phyloP scores from a whole-genome alignment of 2,329 filamentous ascomycete genomes.

The Aspergillus sp. region DNA sequence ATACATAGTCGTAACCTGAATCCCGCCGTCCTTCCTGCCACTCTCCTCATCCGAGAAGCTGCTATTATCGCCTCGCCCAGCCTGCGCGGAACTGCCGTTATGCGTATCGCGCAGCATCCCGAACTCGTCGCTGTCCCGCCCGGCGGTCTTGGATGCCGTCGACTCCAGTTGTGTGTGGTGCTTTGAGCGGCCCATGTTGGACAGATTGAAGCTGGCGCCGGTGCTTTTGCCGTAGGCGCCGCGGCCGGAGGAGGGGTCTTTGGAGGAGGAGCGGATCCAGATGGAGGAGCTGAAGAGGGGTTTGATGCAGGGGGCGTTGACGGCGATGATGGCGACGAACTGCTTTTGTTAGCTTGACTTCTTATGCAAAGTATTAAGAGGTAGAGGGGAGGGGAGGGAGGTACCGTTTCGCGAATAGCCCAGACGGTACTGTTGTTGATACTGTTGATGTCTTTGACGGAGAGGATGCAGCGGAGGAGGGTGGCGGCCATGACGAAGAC shows the following conservation, averaged over 20 bases:
- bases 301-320: slow-evolving; percentile 45
- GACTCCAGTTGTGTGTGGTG: slow-evolving; percentile 4
- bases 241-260: slow-evolving; percentile 3
- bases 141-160: background rate
- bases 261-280: slow-evolving; percentile 17
- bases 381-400: background rate
- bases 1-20: slow-evolving; percentile 23
- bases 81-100: background rate
- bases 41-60: slow-evolving; percentile 13
- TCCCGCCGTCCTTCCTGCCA: slow-evolving; percentile 14
- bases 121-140: slow-evolving; percentile 13
- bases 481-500: slow-evolving; percentile 47
- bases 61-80: background rate
- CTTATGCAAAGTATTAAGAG: background rate
- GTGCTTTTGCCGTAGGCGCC: background rate
- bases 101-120: slow-evolving; percentile 6
- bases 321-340: slow-evolving; percentile 47
- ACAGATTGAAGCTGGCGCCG: slow-evolving; percentile 9
- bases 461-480: slow-evolving; percentile 43
- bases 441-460: slow-evolving; percentile 35
- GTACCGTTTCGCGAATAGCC: slow-evolving; percentile 46
- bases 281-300: slow-evolving; percentile 36
- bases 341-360: slow-evolving; percentile 9
- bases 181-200: slow-evolving; percentile 7
- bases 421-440: slow-evolving; percentile 45